A percentile compares a stretch with the other conserved stretches of the same genome.
Evolutionary conservation across 2,329 filamentous ascomycete species (phyloP).

Genomic region (Nannizziopsis barbatae): DNA sequence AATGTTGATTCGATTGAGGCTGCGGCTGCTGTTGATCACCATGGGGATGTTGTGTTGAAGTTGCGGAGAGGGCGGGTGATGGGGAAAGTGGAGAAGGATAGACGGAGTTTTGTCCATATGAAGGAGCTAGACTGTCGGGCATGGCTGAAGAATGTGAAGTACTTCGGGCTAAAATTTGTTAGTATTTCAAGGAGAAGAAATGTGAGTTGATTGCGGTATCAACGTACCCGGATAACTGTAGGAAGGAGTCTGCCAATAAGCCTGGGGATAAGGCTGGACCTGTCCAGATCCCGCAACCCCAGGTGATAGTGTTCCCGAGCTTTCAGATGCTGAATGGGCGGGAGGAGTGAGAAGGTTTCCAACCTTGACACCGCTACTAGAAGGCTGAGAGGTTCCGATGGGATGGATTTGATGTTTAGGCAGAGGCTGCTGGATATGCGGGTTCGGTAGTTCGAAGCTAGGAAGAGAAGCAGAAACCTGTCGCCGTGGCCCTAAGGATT

Average conservation of each 20-base stretch:
- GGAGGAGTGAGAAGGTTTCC: constrained; percentile 54
- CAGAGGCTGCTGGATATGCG: constrained; percentile 39
- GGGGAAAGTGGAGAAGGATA: constrained; percentile 50
- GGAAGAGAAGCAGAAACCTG: constrained; percentile 59
- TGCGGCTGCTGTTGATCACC: constrained; percentile 21
- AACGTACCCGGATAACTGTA: constrained; percentile 41
- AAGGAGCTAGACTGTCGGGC: constrained; percentile 53
- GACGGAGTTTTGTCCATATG: constrained; percentile 54
- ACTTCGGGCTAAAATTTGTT: constrained; percentile 41
- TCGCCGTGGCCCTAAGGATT: constrained; percentile 60
- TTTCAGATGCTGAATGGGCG: constrained; percentile 44
- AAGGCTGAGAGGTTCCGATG: constrained; percentile 35
- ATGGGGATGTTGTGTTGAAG: constrained; percentile 21
- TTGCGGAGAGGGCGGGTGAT: constrained; percentile 33
- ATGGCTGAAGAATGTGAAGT: constrained; percentile 46
- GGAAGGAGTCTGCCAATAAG: constrained; percentile 50
- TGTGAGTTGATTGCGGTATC: too few species aligned
- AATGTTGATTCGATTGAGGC: constrained; percentile 18
- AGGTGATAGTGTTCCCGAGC: constrained; percentile 36
- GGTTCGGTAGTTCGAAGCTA: constrained; percentile 57
- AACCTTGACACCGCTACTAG: constrained; percentile 44
- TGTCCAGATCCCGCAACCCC: constrained; percentile 16
- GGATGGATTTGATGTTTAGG: constrained; percentile 41
- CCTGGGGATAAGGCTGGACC: constrained; percentile 40
- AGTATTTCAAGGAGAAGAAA: constrained; percentile 21